A percentile compares a stretch with the other conserved stretches of the same genome.
These are phyloP conservation scores for Styphnolobium japonicum DNA, from an alignment of 306 rosid genomes.

Conservation along the genomic window DNA sequence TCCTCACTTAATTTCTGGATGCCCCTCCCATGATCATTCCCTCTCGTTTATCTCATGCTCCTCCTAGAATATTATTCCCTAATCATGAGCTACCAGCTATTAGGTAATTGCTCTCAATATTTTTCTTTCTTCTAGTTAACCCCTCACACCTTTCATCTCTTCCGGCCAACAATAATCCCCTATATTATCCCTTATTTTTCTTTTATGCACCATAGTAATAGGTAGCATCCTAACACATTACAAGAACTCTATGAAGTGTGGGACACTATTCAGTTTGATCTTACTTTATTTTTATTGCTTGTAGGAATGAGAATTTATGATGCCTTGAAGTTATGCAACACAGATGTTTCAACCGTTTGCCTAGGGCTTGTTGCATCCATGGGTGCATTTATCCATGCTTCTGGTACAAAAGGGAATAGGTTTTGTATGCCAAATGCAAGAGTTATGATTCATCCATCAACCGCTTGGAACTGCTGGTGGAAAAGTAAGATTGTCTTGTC, in stretches of 20 bases:
- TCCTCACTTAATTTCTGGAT: too few relatives aligned
- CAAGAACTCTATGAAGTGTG: not conserved
- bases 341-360: constrained; percentile 93
- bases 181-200: too few relatives aligned
- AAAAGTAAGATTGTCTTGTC: constrained; percentile 56
- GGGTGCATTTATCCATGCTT: constrained; percentile 95
- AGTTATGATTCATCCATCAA: constrained; percentile 98
- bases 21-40: too few relatives aligned
- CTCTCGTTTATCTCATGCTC: too few relatives aligned
- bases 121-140: too few relatives aligned
- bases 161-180: too few relatives aligned
- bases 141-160: too few relatives aligned
- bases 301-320: constrained; percentile 98
- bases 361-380: constrained; percentile 95
- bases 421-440: constrained; percentile 94
- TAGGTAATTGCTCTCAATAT: too few relatives aligned
- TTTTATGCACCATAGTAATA: too few relatives aligned
- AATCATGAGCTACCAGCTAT: too few relatives aligned
- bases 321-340: constrained; percentile 93
- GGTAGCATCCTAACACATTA: too few relatives aligned
- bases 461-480: constrained; percentile 88
- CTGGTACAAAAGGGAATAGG: constrained; percentile 90
- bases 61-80: too few relatives aligned
- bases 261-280: not conserved
- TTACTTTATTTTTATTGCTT: constrained; percentile 23